phyloP scores from a whole-genome alignment of 495 filamentous ascomycete genomes.

The Aspergillus diversus region DNA sequence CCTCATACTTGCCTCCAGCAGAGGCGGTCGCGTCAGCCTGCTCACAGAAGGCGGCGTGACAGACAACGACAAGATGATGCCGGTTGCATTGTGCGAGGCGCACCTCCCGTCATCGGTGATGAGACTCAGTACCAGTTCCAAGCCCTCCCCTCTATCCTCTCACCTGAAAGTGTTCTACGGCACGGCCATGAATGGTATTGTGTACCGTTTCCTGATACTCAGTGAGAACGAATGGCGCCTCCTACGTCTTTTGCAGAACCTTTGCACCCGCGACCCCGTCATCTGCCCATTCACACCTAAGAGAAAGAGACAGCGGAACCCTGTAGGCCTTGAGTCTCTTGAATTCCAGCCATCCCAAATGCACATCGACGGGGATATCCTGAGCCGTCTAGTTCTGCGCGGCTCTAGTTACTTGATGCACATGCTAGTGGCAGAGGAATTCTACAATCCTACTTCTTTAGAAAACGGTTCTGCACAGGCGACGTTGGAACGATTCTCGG shows the following conservation, averaged over 20 bases:
- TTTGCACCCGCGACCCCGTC: conserved; percentile 47
- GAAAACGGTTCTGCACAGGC: conserved; percentile 22
- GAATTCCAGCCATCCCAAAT: conserved; percentile 44
- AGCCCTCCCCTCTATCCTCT: conserved; percentile 19
- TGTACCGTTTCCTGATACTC: conserved; percentile 64
- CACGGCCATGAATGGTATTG: conserved; percentile 64
- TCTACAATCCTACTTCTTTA: conserved; percentile 19
- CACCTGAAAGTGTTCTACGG: conserved; percentile 51
- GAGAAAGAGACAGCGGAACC: conserved; percentile 31
- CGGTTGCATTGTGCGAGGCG: conserved; percentile 32
- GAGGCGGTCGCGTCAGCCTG: conserved; percentile 41
- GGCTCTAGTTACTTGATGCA: conserved; percentile 47
- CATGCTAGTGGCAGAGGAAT: conserved; percentile 36
- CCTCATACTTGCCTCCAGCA: conserved; percentile 37
- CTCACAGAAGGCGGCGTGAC: conserved; percentile 29
- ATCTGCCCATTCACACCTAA: conserved; percentile 43
- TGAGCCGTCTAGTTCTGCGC: conserved; percentile 55
- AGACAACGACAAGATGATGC: conserved; percentile 32
- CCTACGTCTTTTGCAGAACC: conserved; percentile 63
- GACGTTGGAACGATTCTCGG: conserved; percentile 31
- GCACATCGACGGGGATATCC: conserved; percentile 72
- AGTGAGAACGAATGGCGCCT: conserved; percentile 58
- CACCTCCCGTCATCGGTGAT: conserved; percentile 40
- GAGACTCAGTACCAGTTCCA: conserved; percentile 30
- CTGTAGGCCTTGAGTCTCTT: conserved; percentile 36